phyloP scores from a whole-genome alignment of 1,284 basidiomycete genomes.

The Quambalaria eucalypti region DNA sequence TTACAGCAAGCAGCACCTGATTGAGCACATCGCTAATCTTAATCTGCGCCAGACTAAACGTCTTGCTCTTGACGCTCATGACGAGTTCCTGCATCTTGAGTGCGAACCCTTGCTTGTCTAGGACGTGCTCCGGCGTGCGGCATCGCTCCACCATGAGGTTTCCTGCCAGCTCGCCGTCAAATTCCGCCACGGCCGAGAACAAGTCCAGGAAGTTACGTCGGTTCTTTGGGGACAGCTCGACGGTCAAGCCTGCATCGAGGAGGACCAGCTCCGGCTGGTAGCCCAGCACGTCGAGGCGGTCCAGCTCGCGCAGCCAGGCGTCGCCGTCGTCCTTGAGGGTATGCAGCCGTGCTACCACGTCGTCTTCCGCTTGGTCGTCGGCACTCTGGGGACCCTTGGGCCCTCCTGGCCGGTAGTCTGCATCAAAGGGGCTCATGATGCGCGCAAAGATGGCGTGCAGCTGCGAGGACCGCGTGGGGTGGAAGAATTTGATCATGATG shows the following conservation, averaged over 20 bases:
- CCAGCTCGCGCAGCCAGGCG: conserved; percentile 66
- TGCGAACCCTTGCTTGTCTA: conserved; percentile 88
- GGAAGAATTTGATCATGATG: conserved; percentile 93
- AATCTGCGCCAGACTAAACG: conserved; percentile 89
- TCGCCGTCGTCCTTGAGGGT: conserved; percentile 53
- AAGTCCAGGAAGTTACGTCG: conserved; percentile 90
- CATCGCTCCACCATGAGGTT: conserved; percentile 94
- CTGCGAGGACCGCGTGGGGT: conserved; percentile 53
- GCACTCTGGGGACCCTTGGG: conserved; percentile 50
- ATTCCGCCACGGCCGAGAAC: conserved; percentile 87
- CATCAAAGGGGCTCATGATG: conserved; percentile 38
- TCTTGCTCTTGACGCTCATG: conserved; percentile 84
- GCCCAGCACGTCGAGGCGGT: conserved; percentile 59
- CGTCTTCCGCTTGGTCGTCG: conserved; percentile 49
- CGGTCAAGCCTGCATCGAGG: conserved; percentile 90
- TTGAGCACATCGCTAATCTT: conserved; percentile 87
- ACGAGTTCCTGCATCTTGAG: conserved; percentile 95
- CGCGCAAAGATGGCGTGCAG: conserved; percentile 29
- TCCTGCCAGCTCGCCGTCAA: conserved; percentile 89
- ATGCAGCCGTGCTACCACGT: conserved; percentile 63
- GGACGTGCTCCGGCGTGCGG: conserved; percentile 77
- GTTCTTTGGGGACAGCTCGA: conserved; percentile 70
- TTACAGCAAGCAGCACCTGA: conserved; percentile 76
- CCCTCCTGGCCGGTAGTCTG: conserved; percentile 33
- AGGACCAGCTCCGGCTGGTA: conserved; percentile 91